Conservation (phyloP, 2,329 filamentous ascomycete species). For the Dothistroma pini region DNA sequence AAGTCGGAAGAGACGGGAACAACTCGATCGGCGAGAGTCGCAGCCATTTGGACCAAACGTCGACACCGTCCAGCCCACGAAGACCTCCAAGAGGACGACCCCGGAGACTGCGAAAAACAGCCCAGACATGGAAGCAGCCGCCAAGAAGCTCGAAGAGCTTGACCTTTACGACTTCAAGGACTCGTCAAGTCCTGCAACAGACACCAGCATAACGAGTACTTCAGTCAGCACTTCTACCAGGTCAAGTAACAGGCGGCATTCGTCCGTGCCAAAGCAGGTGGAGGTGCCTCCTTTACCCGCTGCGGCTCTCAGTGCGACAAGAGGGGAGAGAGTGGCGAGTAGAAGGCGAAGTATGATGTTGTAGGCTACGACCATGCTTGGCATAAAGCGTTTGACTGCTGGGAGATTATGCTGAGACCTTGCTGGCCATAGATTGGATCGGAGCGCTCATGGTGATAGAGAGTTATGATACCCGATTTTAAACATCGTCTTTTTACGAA, state of each 20-base stretch:
- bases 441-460: background rate
- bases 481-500: background rate
- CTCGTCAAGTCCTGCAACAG: conserved; percentile 24
- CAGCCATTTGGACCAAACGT: conserved; percentile 2
- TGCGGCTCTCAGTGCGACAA: background rate
- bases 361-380: conserved; percentile 5
- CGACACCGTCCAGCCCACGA: background rate
- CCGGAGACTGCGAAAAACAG: background rate
- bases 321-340: conserved; percentile 28
- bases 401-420: background rate
- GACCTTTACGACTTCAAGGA: conserved; percentile 36
- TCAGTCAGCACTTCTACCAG: background rate
- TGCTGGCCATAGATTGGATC: background rate
- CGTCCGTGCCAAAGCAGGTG: conserved; percentile 24
- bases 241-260: conserved; percentile 24
- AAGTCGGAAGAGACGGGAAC: conserved; percentile 5
- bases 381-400: background rate
- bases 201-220: conserved; percentile 3
- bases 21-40: background rate
- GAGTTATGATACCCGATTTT: background rate
- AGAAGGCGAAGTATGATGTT: conserved; percentile 36
- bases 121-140: conserved; percentile 12
- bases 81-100: background rate
- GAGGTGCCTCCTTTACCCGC: conserved; percentile 1
- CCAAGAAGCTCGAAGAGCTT: conserved; percentile 29